These are phyloP conservation scores for Mentha longifolia DNA, from an alignment of 257 asterid species.

Conservation along the genomic window DNA sequence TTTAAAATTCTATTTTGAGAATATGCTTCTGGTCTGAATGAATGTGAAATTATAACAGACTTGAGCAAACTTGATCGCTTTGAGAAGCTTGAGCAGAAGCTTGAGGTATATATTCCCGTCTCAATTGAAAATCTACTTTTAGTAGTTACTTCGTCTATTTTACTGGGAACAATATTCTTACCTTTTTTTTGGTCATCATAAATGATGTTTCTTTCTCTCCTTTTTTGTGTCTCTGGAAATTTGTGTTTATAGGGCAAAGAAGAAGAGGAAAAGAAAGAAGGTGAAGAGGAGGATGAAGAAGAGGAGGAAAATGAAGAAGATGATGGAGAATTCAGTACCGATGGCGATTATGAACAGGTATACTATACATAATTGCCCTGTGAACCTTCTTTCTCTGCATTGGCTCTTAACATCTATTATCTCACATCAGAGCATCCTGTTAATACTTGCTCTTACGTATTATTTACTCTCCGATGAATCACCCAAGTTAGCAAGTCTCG, in stretches of 20 bases:
- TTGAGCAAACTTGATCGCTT: constrained; percentile 50
- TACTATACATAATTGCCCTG: neutral
- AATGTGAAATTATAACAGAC: constrained; percentile 40
- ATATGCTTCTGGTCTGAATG: constrained; percentile 8
- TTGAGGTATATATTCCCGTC: constrained; percentile 37
- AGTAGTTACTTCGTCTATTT: neutral
- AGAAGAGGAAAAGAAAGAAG: constrained; percentile 52
- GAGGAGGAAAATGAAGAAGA: constrained; percentile 48
- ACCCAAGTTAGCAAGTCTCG: neutral
- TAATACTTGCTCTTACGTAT: neutral
- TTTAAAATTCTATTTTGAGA: neutral
- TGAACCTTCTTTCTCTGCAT: neutral
- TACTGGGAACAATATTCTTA: neutral
- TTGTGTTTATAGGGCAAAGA: constrained; percentile 48
- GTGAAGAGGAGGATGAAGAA: constrained; percentile 54
- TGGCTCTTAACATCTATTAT: neutral
- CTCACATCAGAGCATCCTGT: neutral
- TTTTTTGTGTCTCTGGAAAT: neutral
- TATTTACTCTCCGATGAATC: neutral
- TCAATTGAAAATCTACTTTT: neutral
- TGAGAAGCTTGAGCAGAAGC: constrained; percentile 59
- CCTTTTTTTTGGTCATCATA: neutral
- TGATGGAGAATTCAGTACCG: constrained; percentile 55
- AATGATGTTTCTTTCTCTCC: neutral
- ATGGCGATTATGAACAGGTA: constrained; percentile 76